Evolutionary conservation across 371 early-diverging fungal genomes (phyloP).

Genomic region (Ordospora pajunii): DNA sequence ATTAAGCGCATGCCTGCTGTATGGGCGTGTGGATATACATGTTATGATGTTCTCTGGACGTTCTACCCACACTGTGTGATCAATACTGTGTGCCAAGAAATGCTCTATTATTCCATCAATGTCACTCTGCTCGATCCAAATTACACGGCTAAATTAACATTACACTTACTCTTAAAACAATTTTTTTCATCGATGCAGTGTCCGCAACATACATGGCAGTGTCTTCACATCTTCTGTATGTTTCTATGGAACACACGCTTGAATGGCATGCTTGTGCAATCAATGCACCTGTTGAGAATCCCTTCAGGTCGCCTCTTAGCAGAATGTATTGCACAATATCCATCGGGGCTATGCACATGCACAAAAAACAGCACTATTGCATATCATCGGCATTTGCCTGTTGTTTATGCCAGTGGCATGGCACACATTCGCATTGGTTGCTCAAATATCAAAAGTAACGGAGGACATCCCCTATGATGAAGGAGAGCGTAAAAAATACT

Average conservation of each 20-base stretch:
- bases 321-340: slow-evolving; percentile 43
- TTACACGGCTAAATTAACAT: neutral
- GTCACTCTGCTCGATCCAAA: slow-evolving; percentile 22
- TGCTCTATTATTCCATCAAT: slow-evolving; percentile 5
- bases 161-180: slow-evolving; percentile 40
- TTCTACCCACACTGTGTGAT: slow-evolving; percentile 50
- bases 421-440: too few species aligned
- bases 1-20: neutral
- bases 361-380: too few species aligned
- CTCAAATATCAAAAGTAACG: neutral
- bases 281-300: slow-evolving; percentile 43
- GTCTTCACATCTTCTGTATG: neutral
- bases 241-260: slow-evolving; percentile 13
- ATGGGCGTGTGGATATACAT: slow-evolving; percentile 36
- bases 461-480: neutral
- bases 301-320: slow-evolving; percentile 36
- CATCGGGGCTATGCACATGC: slow-evolving; percentile 1
- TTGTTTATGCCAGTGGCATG: too few species aligned
- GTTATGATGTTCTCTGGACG: slow-evolving; percentile 56
- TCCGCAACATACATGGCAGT: slow-evolving; percentile 29
- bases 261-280: slow-evolving; percentile 58
- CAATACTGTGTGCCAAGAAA: slow-evolving; percentile 20
- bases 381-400: too few species aligned
- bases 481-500: neutral
- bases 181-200: slow-evolving; percentile 34